Evolutionary conservation across 2,329 filamentous ascomycete species (phyloP), one percentile per base, ranked within the genome.

Genomic region (Daldinia eschscholtzii): DNA sequence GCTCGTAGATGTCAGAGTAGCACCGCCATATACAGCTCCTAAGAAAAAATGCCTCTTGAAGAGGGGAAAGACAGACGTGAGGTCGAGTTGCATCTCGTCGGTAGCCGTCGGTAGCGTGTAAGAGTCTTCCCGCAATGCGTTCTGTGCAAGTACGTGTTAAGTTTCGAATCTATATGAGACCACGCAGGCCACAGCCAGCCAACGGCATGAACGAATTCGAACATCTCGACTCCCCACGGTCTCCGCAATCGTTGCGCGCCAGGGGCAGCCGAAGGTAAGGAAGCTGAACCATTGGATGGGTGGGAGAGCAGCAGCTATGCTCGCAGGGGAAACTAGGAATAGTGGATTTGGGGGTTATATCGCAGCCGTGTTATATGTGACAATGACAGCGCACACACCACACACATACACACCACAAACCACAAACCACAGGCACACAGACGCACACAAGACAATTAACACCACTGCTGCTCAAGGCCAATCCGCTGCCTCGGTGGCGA

Each of bases 361-460:
- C 74, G 69, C 72, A 72, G 67, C 70, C 64, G 65, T 73, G 71
- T 67, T 75, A 76, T 75, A 74, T 59, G 72, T 77, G 75, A 77
- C 74, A 72, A 75, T 76, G 74, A 76, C 75, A 76, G 73, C 75
- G 72, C 75, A 77, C 74, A 75, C 74, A 71, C 68, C 70, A 69
- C 67, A 67, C 69, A 48, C 69, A 68, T 13, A 61, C 52, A 48
- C 42, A 42, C 39, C 56, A 35, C 18, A 58, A 55, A 42, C 39
- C 56, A 35, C 18, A 58, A 55, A 35, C 46, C 56, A 28, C 10
- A 60, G 39, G 57, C 61, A 61, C 68, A 60, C 58, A 64, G 60
- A 62, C 58, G 63, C 64, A 57, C 73, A 75, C 64, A 30, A 66
- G 61, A 66, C 37, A 62, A 64, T 60, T 63, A 57, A 64, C 63